Percentiles rank a stretch among this genome's conserved stretches.
Evolutionary conservation across 352 stramenopile species (phyloP).

Genomic region (Globisporangium camurandrum): DNA sequence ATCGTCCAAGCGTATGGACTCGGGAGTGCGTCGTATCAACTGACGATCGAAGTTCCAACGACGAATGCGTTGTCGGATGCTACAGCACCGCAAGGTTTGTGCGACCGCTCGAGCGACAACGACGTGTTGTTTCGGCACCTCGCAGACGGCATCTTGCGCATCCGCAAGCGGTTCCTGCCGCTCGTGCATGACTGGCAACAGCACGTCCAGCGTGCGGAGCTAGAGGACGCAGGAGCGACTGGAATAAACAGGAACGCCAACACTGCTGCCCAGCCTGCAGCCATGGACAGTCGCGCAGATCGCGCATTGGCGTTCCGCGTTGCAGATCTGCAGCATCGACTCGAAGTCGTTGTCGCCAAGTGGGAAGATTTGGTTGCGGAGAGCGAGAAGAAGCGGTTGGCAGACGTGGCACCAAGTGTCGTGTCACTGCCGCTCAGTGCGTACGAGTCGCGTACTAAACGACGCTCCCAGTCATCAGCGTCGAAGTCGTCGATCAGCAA

Average conservation of each 20-base stretch:
- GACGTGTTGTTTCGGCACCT: slow-evolving; percentile 51
- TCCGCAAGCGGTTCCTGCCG: slow-evolving; percentile 69
- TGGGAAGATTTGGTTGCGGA: slow-evolving; percentile 31
- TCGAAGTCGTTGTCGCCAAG: slow-evolving; percentile 19
- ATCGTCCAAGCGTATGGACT: slow-evolving; percentile 74
- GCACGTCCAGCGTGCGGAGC: not conserved
- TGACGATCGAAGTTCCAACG: slow-evolving; percentile 63
- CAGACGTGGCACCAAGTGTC: slow-evolving; percentile 9
- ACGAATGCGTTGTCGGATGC: too few species aligned
- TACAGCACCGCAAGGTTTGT: too few species aligned
- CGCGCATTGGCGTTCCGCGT: slow-evolving; percentile 20
- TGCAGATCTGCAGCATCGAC: slow-evolving; percentile 21
- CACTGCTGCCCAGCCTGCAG: not conserved
- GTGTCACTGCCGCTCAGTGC: slow-evolving; percentile 24
- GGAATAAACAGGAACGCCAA: not conserved
- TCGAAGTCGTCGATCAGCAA: not conserved
- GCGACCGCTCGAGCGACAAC: slow-evolving; percentile 58
- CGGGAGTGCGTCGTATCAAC: slow-evolving; percentile 64
- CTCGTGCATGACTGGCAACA: slow-evolving; percentile 46
- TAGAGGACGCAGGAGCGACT: not conserved
- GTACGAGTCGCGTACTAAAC: slow-evolving; percentile 12
- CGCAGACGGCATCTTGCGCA: slow-evolving; percentile 40
- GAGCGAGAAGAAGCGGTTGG: slow-evolving; percentile 7
- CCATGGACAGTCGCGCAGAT: slow-evolving; percentile 1
- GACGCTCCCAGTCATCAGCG: not conserved